phyloP scores from a whole-genome alignment of 1,284 basidiomycete genomes.

The Coniophora puteana region DNA sequence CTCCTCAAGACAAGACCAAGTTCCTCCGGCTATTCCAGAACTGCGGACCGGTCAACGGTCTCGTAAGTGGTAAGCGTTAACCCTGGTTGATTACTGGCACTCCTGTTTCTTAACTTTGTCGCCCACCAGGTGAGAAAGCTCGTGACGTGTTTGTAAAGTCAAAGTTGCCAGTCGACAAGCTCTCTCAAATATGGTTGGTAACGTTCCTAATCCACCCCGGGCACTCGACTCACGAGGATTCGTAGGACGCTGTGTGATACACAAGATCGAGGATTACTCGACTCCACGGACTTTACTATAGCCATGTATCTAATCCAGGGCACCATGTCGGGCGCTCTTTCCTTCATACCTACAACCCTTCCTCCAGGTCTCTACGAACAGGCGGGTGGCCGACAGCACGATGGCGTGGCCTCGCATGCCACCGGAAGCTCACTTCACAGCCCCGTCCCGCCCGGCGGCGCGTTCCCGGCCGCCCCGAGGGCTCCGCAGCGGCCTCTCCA shows the following conservation, averaged over 20 bases:
- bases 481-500: slow-evolving; percentile 36
- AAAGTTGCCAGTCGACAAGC: slow-evolving; percentile 83
- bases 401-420: slow-evolving; percentile 48
- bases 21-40: slow-evolving; percentile 78
- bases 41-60: slow-evolving; percentile 70
- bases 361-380: slow-evolving; percentile 93
- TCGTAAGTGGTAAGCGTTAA: slow-evolving; percentile 61
- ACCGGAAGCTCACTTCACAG: slow-evolving; percentile 60
- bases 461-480: slow-evolving; percentile 33
- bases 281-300: slow-evolving; percentile 91
- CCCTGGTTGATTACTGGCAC: slow-evolving; percentile 1
- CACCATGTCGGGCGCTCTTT: slow-evolving; percentile 79
- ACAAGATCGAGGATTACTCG: slow-evolving; percentile 86
- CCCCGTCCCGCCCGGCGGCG: slow-evolving; percentile 41
- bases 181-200: slow-evolving; percentile 90
- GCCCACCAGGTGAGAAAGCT: slow-evolving; percentile 76
- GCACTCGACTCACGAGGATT: slow-evolving; percentile 7
- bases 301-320: slow-evolving; percentile 97
- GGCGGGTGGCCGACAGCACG: slow-evolving; percentile 48
- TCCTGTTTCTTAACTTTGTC: slow-evolving; percentile 5
- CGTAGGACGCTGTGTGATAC: slow-evolving; percentile 91
- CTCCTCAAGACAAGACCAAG: slow-evolving; percentile 77
- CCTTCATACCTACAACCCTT: slow-evolving; percentile 73
- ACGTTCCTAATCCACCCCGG: no score
- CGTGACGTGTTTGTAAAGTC: slow-evolving; percentile 93